Evolutionary conservation across 2,329 filamentous ascomycete genomes (phyloP), one percentile per base, ranked within the genome.

Genomic region (Penicillium thymicola): DNA sequence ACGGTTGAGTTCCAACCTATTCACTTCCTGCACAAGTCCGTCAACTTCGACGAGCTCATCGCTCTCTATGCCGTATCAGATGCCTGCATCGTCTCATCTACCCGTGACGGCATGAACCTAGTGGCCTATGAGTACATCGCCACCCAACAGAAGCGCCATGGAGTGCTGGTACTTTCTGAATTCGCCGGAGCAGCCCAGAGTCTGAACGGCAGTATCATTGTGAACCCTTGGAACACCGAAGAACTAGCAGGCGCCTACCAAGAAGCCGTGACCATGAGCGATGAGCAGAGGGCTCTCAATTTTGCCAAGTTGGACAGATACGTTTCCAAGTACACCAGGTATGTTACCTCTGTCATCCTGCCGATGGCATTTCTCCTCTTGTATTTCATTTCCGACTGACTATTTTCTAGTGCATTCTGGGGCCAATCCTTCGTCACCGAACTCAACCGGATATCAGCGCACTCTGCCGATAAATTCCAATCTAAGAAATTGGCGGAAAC

Each of bases 1-100:
- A 97, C 92, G 32, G 89, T 97, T 69, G 93, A 97, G 75, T 97
- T 97, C 78, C 97, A 96, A 89, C 94, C 94, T 1, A 97, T 99
- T 66, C 94, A 97, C 76, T 97, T 97, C 79, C 87, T 97, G 68
- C 94, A 97, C 79, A 95, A 97, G 78, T 96, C 90, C 5, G 92
- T 97, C 70, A 86, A 86, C 47, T 97, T 97, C 66, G 92, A 97
- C 65, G 94, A 97, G 77, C 85, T 99, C 36, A 92, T 95, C 48
- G 92, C 92, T 0, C 83, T 97, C 9, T 97, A 97, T 72, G 90
- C 91, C 16, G 88, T 95, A 23, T 94, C 91, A 4, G 94, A 97
- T 71, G 90, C 91, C 43, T 96, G 92, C 72, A 84, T 97, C 14
- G 93, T 96, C 37, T 95, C 89, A 9, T 97, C 90, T 3, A 97